Evolutionary conservation across 2,329 filamentous ascomycete species (phyloP).

Genomic region (Chrysoporthe puriensis): DNA sequence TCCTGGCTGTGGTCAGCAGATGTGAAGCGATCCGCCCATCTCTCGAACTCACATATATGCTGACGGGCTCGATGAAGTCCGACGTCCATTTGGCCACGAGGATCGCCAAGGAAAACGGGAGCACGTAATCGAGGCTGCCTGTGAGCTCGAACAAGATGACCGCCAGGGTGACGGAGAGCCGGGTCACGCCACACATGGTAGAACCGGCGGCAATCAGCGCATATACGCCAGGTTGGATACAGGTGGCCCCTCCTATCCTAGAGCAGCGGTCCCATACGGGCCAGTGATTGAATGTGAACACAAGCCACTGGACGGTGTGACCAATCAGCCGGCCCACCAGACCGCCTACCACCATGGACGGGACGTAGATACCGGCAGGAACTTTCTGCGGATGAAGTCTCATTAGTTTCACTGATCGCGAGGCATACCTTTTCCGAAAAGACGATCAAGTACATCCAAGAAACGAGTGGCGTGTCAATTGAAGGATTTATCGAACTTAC

Average conservation of each 20-base stretch:
- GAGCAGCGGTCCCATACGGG: constrained; percentile 77
- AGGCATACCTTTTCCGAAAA: no score
- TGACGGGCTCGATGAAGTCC: constrained; percentile 89
- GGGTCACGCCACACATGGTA: constrained; percentile 96
- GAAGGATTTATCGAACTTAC: constrained; percentile 44
- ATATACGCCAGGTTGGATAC: constrained; percentile 96
- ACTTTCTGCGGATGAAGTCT: constrained; percentile 64
- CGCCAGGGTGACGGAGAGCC: constrained; percentile 88
- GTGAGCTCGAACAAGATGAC: constrained; percentile 97
- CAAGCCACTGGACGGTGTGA: constrained; percentile 80
- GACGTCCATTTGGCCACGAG: constrained; percentile 98
- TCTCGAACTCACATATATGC: constrained; percentile 73
- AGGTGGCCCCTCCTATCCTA: constrained; percentile 71
- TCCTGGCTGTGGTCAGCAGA: constrained; percentile 57
- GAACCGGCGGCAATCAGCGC: constrained; percentile 92
- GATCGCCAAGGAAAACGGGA: constrained; percentile 91
- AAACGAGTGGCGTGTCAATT: no score
- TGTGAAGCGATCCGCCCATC: no score
- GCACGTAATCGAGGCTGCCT: constrained; percentile 89
- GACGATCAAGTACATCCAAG: no score
- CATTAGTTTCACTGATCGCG: background rate
- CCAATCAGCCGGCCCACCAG: constrained; percentile 87
- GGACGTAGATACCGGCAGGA: constrained; percentile 95
- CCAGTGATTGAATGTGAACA: constrained; percentile 72
- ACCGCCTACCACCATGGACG: constrained; percentile 97